These are phyloP conservation scores for Nothomitra cinnamomea DNA, from an alignment of 2,329 filamentous ascomycete species.

Conservation along the genomic window DNA sequence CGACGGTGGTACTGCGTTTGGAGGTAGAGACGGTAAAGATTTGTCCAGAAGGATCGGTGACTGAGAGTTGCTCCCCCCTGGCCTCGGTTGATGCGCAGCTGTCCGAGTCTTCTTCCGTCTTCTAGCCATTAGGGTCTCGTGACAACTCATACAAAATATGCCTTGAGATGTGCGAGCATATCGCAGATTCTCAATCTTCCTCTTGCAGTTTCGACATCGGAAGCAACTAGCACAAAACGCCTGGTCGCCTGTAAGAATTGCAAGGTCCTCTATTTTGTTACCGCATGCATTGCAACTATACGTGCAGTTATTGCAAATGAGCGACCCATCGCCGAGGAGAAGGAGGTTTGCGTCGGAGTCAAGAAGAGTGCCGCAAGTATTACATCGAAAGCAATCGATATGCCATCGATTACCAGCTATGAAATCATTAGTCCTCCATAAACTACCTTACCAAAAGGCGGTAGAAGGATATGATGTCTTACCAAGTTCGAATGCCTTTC, in stretches of 20 bases:
- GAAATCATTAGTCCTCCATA: slow-evolving; percentile 20
- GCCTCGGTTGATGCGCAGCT: slow-evolving; percentile 14
- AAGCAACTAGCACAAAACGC: slow-evolving; percentile 97
- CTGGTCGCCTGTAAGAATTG: slow-evolving; percentile 93
- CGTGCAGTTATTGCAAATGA: slow-evolving; percentile 98
- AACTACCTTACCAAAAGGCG: slow-evolving; percentile 10
- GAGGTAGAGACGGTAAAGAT: slow-evolving; percentile 77
- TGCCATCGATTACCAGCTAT: slow-evolving; percentile 93
- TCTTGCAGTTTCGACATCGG: slow-evolving; percentile 92
- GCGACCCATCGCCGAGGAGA: slow-evolving; percentile 87
- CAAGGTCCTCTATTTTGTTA: slow-evolving; percentile 96
- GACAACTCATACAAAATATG: slow-evolving; percentile 98
- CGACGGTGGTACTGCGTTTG: slow-evolving; percentile 43
- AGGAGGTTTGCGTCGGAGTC: slow-evolving; percentile 97
- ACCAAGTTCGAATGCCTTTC: slow-evolving; percentile 97
- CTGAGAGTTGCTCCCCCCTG: slow-evolving; percentile 11
- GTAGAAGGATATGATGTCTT: slow-evolving; percentile 19
- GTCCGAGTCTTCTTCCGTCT: slow-evolving; percentile 55
- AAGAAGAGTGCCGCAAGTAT: slow-evolving; percentile 85
- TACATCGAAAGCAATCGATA: slow-evolving; percentile 96
- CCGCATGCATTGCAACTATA: slow-evolving; percentile 95
- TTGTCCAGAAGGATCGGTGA: slow-evolving; percentile 68
- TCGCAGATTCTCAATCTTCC: slow-evolving; percentile 93
- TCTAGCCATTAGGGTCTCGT: slow-evolving; percentile 89
- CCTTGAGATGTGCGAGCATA: slow-evolving; percentile 96